Evolutionary conservation across 2,329 filamentous ascomycete species (phyloP).

Genomic region (Talaromyces sp.): DNA sequence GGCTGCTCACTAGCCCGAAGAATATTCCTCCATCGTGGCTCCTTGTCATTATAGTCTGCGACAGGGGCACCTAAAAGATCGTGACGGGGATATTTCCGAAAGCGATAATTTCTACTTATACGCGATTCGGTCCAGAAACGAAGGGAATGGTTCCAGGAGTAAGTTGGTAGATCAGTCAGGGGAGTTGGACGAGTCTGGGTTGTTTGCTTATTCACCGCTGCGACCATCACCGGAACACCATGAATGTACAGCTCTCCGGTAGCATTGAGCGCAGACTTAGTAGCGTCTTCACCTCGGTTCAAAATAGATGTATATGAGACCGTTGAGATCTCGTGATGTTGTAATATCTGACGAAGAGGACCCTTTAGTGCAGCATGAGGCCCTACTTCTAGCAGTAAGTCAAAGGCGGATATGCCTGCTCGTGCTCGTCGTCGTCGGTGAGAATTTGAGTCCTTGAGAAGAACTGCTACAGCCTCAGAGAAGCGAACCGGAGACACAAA

Average conservation of each 20-base stretch:
- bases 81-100: background rate
- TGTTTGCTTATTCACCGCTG: slow-evolving; percentile 22
- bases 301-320: background rate
- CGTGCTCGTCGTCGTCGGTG: background rate
- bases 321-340: background rate
- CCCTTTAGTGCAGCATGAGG: slow-evolving; percentile 29
- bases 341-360: slow-evolving; percentile 4
- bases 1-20: slow-evolving; percentile 30
- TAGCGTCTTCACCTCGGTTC: background rate
- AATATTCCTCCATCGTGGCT: slow-evolving; percentile 30
- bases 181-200: slow-evolving; percentile 9
- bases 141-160: background rate
- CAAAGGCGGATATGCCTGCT: background rate
- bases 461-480: slow-evolving; percentile 20
- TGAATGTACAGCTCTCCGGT: slow-evolving; percentile 22
- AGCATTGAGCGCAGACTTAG: slow-evolving; percentile 20
- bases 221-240: slow-evolving; percentile 23
- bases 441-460: slow-evolving; percentile 11
- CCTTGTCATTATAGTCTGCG: slow-evolving; percentile 24
- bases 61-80: slow-evolving; percentile 29
- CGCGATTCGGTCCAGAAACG: background rate
- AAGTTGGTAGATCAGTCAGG: slow-evolving; percentile 20
- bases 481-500: slow-evolving; percentile 32
- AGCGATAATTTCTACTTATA: background rate
- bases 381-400: slow-evolving; percentile 31